Conservation (phyloP, 768 basidiomycete species). For the Calocera viscosa region DNA sequence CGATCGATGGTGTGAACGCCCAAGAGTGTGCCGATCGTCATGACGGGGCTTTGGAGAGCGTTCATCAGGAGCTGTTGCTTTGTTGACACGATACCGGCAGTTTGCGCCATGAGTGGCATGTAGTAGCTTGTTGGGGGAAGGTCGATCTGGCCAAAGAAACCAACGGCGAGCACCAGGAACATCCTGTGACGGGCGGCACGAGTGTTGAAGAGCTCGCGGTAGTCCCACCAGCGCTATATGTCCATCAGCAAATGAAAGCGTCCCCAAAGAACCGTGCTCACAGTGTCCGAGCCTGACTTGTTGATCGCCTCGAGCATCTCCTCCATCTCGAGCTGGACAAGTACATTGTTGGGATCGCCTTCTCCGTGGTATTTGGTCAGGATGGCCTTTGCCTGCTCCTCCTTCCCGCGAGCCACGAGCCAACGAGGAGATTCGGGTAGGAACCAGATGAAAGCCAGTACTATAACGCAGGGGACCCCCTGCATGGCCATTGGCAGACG, state of each 20-base stretch:
- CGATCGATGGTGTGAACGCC: constrained; percentile 27
- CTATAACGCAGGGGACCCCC: constrained; percentile 52
- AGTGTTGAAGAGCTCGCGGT: constrained; percentile 17
- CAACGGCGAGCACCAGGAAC: constrained; percentile 16
- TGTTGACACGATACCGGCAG: constrained; percentile 27
- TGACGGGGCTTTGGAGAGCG: constrained; percentile 25
- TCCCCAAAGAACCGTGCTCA: not conserved
- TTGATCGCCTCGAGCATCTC: constrained; percentile 22
- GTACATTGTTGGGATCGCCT: constrained; percentile 19
- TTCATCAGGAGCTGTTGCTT: constrained; percentile 23
- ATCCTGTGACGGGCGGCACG: constrained; percentile 19
- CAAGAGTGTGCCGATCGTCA: constrained; percentile 27
- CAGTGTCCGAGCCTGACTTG: constrained; percentile 19
- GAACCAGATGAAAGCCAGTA: constrained; percentile 53
- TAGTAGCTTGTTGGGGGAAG: constrained; percentile 25
- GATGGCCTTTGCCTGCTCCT: constrained; percentile 20
- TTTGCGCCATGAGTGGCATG: constrained; percentile 26
- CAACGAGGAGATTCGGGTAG: constrained; percentile 68
- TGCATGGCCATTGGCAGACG: constrained; percentile 70
- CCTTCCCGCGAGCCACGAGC: constrained; percentile 24
- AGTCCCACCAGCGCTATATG: constrained; percentile 6
- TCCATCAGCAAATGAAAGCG: constrained; percentile 16
- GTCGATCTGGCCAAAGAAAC: constrained; percentile 21
- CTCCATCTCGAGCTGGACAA: constrained; percentile 21
- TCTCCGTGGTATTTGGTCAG: constrained; percentile 19